phyloP scores from a whole-genome alignment of 306 rosid genomes.

The Morella rubra region DNA sequence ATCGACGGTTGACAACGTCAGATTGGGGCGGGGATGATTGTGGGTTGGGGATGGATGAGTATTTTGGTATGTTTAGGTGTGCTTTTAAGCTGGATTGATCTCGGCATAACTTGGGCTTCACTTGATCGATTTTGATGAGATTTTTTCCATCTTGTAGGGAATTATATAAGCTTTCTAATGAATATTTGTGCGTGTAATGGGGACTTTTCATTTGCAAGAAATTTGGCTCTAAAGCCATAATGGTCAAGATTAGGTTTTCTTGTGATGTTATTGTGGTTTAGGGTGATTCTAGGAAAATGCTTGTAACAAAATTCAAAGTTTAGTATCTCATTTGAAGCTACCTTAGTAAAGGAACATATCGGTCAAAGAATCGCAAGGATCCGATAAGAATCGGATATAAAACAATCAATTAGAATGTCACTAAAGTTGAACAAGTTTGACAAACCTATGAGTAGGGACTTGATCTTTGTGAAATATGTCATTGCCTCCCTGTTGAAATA shows the following conservation, averaged over 20 bases:
- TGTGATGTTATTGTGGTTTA: constrained; percentile 51
- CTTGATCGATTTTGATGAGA: background rate
- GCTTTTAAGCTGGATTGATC: constrained; percentile 63
- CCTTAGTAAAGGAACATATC: constrained; percentile 41
- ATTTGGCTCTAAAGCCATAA: constrained; percentile 45
- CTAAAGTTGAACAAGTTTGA: constrained; percentile 60
- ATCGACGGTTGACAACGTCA: constrained; percentile 48
- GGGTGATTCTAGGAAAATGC: constrained; percentile 38
- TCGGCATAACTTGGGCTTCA: constrained; percentile 25
- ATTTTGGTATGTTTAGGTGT: constrained; percentile 46
- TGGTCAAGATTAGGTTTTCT: constrained; percentile 68
- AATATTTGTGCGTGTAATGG: background rate
- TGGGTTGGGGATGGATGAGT: constrained; percentile 12
- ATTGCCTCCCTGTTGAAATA: background rate
- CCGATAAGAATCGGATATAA: constrained; percentile 25
- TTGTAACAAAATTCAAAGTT: background rate
- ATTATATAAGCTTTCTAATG: constrained; percentile 61
- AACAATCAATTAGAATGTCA: constrained; percentile 27
- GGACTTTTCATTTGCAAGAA: constrained; percentile 26
- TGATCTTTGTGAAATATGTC: constrained; percentile 6
- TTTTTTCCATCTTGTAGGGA: constrained; percentile 33
- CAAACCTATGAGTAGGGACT: constrained; percentile 19
- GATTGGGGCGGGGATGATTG: constrained; percentile 23
- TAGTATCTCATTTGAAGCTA: background rate
- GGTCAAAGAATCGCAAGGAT: constrained; percentile 44